These are phyloP conservation scores for Ceratobasidium sp. DNA, from an alignment of 1,284 basidiomycete species.

Conservation along the genomic window DNA sequence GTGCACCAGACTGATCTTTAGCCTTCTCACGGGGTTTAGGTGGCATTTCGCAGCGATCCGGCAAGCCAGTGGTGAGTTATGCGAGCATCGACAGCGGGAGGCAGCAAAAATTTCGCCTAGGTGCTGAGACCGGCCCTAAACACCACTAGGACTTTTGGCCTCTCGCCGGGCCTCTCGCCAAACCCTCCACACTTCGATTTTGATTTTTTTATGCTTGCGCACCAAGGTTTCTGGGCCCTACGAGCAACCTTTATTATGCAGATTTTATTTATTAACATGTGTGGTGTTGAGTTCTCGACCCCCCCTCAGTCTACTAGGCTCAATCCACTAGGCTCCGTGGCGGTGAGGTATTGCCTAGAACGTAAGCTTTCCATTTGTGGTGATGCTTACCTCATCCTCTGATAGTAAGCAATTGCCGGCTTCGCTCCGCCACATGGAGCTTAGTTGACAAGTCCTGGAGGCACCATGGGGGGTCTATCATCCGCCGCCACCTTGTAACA, in stretches of 20 bases:
- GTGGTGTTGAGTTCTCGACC: not conserved
- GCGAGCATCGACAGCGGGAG: not conserved
- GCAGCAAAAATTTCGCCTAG: not conserved
- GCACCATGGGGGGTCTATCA: too few species aligned
- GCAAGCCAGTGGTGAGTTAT: not conserved
- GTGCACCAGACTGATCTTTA: too few species aligned
- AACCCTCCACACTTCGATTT: not conserved
- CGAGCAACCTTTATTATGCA: not conserved
- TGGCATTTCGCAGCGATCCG: not conserved
- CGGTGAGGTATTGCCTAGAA: too few species aligned
- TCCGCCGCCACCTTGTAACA: too few species aligned
- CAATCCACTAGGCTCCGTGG: not conserved
- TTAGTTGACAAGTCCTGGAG: too few species aligned
- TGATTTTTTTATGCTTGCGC: not conserved
- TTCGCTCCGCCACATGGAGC: too few species aligned
- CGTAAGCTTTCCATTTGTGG: too few species aligned
- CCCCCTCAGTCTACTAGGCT: constrained; percentile 3
- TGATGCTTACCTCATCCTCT: too few species aligned
- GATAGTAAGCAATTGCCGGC: too few species aligned
- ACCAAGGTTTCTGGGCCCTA: not conserved
- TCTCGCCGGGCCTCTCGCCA: not conserved
- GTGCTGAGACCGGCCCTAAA: constrained; percentile 6
- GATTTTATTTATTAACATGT: not conserved
- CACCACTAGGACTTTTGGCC: not conserved
- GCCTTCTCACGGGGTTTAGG: too few species aligned